Conservation (phyloP, 78 protist species). For the Pelomyxa schiedti region DNA sequence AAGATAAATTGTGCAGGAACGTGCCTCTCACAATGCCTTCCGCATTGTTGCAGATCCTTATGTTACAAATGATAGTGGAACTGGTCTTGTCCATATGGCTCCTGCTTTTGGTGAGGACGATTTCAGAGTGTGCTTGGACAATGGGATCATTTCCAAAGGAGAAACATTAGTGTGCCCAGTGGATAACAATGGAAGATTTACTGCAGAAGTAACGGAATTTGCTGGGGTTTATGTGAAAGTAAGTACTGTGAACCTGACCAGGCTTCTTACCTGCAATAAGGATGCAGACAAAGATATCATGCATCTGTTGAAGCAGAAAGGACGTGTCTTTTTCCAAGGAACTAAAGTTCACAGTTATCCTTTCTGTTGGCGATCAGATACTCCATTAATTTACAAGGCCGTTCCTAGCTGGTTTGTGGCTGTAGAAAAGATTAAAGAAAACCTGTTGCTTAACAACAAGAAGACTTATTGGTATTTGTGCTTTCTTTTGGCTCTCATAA, state of each 20-base stretch:
- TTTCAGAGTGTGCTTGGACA: slow-evolving; percentile 80
- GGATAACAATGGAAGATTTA: slow-evolving; percentile 92
- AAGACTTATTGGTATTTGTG: slow-evolving; percentile 85
- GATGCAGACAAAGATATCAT: slow-evolving; percentile 74
- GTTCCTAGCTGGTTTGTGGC: slow-evolving; percentile 92
- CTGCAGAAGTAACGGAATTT: slow-evolving; percentile 77
- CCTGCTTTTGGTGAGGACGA: slow-evolving; percentile 99
- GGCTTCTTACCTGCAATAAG: no score
- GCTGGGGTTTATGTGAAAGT: slow-evolving; percentile 85
- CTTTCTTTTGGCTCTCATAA: not conserved
- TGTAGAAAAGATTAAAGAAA: slow-evolving; percentile 74
- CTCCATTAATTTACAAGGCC: slow-evolving; percentile 95
- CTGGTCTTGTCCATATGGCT: slow-evolving; percentile 99
- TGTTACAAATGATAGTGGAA: slow-evolving; percentile 85
- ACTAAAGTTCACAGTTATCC: slow-evolving; percentile 89
- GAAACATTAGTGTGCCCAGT: slow-evolving; percentile 86
- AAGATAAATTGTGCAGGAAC: not conserved
- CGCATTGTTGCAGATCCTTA: slow-evolving; percentile 70
- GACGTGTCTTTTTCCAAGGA: slow-evolving; percentile 50
- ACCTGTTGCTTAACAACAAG: slow-evolving; percentile 70
- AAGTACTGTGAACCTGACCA: no score
- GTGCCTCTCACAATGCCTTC: slow-evolving; percentile 85
- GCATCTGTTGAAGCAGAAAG: slow-evolving; percentile 52
- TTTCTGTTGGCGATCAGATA: slow-evolving; percentile 97
- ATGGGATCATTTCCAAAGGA: slow-evolving; percentile 51